Evolutionary conservation across 2,329 filamentous ascomycete genomes (phyloP), one percentile per base, ranked within the genome.

Genomic region (Parastagonospora avenae): DNA sequence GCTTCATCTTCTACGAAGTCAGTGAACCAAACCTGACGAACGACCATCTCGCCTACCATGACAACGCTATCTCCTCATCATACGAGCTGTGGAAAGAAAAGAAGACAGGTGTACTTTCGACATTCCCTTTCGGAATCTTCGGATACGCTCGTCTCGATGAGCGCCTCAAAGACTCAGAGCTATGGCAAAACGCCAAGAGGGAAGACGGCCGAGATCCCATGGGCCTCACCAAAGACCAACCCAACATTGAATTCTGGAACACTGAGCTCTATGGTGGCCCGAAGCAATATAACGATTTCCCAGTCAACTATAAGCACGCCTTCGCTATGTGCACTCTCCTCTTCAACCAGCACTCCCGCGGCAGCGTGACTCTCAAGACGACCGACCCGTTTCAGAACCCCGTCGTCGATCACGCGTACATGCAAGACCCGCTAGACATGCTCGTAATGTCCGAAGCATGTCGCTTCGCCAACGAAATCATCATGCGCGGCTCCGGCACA

Each of bases 81-180:
- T 82, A 82, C 59, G 68, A 76, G 10, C 75, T 82, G 41, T 88
- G 82, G 79, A 80, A 83, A 64, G 79, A 84, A 28, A 77, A 82
- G 43, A 85, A 85, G 60, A 75, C 76, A 2, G 85, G 85, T 1
- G 76, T 84, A 30, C 72, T 87, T 1, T 82, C 85, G 1, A 80
- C 78, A 0, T 86, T 87, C 59, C 85, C 85, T 8, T 88, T 87
- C 45, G 85, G 85, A 35, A 77, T 78, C 9, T 86, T 87, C 49
- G 84, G 80, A 9, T 88, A 79, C 58, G 81, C 84, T 5, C 79
- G 85, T n/a, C 74, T 88, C 0, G 83, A 86, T 51, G 79, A 85
- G 8, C 81, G 84, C 6, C 77, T 88, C 1, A 72, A 77, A 39
- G 75, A 84, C 57, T 80, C 80, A 1, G 73, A 78, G 2, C 59